phyloP scores from a whole-genome alignment of 2,329 filamentous ascomycete genomes.

The Xylaria hypoxylon region DNA sequence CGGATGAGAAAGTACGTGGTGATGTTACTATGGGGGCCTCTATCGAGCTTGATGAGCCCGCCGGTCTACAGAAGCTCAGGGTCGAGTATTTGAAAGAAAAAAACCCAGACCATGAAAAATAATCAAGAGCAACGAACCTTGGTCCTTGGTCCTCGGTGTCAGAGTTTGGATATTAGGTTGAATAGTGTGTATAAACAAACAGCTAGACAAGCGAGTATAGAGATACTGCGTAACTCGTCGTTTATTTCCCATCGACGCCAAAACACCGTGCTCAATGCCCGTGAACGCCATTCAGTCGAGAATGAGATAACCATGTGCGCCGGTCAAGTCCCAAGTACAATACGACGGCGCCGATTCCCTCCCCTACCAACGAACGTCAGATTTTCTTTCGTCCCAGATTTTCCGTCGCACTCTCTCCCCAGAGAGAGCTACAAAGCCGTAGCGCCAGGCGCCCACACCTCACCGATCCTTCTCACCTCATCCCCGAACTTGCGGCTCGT shows the following conservation, averaged over 20 bases:
- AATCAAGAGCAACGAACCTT: not conserved
- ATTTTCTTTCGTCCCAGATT: not conserved
- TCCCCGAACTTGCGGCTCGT: constrained; percentile 82
- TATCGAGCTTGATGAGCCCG: constrained; percentile 58
- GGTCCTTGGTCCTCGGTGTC: not conserved
- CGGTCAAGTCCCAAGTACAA: not conserved
- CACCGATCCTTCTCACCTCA: constrained; percentile 88
- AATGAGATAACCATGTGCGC: not conserved
- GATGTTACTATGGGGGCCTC: constrained; percentile 57
- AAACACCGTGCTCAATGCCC: constrained; percentile 43
- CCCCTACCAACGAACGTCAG: too few species aligned
- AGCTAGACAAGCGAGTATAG: constrained; percentile 18
- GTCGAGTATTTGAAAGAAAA: constrained; percentile 48
- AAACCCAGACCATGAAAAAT: constrained; percentile 3
- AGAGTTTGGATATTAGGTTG: constrained; percentile 20
- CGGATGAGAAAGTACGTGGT: constrained; percentile 34
- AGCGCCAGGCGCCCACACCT: constrained; percentile 82
- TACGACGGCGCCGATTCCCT: not conserved
- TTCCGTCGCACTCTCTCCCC: not conserved
- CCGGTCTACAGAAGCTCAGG: constrained; percentile 55
- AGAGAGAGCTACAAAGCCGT: constrained; percentile 61
- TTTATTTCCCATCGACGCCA: constrained; percentile 36
- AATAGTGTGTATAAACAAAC: constrained; percentile 28
- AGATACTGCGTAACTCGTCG: constrained; percentile 11
- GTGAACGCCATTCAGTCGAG: constrained; percentile 18